These are phyloP conservation scores for Botryosphaeria agaves DNA, from an alignment of 2,329 filamentous ascomycete genomes.

Conservation along the genomic window DNA sequence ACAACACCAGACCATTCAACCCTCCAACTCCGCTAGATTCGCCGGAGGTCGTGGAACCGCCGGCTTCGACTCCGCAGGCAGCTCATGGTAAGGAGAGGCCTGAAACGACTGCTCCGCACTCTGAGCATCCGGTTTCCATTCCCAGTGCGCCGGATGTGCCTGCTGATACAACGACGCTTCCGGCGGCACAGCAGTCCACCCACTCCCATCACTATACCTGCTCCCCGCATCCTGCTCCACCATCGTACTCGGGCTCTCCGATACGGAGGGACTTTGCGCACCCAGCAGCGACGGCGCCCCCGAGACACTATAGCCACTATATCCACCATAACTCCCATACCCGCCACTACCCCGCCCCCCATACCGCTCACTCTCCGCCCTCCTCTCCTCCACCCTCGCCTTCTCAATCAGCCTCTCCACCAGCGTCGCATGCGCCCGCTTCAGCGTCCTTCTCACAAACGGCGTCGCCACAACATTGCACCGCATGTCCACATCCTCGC, in stretches of 20 bases:
- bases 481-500: slow-evolving; percentile 72
- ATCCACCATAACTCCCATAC: neutral
- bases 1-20: too few relatives aligned
- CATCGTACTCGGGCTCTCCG: neutral
- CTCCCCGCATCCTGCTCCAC: neutral
- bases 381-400: slow-evolving; percentile 19
- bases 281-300: neutral
- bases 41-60: neutral
- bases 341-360: neutral
- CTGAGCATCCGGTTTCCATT: neutral
- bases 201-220: neutral
- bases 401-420: slow-evolving; percentile 53
- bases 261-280: neutral
- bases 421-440: slow-evolving; percentile 54
- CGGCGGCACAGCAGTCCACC: neutral
- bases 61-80: neutral
- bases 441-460: slow-evolving; percentile 72
- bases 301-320: neutral
- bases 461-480: slow-evolving; percentile 60
- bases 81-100: neutral
- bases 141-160: neutral
- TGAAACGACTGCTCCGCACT: neutral
- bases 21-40: neutral
- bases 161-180: neutral
- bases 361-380: neutral